Percentiles rank a stretch among this genome's conserved stretches.
Evolutionary conservation across 1,284 basidiomycete species (phyloP).

Genomic region (Marasmius sp.): DNA sequence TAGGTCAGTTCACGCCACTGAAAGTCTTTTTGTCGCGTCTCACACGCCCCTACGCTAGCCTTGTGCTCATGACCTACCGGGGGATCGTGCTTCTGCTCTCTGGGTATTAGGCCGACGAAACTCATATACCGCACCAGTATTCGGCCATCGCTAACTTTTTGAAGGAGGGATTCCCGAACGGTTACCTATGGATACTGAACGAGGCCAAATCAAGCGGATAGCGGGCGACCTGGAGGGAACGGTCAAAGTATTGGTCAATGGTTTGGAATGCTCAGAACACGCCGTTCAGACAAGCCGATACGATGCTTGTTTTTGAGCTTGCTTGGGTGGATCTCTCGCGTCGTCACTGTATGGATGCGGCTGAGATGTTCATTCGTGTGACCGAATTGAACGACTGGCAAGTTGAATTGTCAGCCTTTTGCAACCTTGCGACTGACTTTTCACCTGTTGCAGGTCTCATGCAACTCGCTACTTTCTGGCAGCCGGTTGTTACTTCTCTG

Average conservation of each 20-base stretch:
- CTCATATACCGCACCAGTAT: too few species aligned
- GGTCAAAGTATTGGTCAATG: conserved; percentile 60
- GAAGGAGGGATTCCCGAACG: conserved; percentile 59
- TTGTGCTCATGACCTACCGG: conserved; percentile 79
- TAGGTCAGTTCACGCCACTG: conserved; percentile 44
- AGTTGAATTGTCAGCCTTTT: conserved; percentile 16
- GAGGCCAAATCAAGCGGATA: conserved; percentile 77
- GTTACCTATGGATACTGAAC: conserved; percentile 76
- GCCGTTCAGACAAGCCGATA: conserved; percentile 70
- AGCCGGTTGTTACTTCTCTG: conserved; percentile 41
- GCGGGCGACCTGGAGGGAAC: conserved; percentile 59
- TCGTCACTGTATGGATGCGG: conserved; percentile 63
- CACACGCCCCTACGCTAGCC: conserved; percentile 33
- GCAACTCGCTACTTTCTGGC: conserved; percentile 76
- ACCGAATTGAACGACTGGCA: conserved; percentile 71
- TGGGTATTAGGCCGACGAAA: conserved; percentile 75
- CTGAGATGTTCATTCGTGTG: conserved; percentile 62
- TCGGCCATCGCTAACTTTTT: conserved; percentile 57
- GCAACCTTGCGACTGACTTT: neutral
- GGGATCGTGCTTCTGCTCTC: conserved; percentile 67
- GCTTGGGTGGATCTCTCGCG: conserved; percentile 67
- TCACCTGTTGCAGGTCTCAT: conserved; percentile 54
- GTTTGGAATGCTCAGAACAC: conserved; percentile 38
- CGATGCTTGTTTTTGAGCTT: conserved; percentile 77
- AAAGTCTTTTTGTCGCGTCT: neutral